Base-by-base conservation (phyloP, 2,329 filamentous ascomycete genomes). In the Diaporthe velutina region DNA sequence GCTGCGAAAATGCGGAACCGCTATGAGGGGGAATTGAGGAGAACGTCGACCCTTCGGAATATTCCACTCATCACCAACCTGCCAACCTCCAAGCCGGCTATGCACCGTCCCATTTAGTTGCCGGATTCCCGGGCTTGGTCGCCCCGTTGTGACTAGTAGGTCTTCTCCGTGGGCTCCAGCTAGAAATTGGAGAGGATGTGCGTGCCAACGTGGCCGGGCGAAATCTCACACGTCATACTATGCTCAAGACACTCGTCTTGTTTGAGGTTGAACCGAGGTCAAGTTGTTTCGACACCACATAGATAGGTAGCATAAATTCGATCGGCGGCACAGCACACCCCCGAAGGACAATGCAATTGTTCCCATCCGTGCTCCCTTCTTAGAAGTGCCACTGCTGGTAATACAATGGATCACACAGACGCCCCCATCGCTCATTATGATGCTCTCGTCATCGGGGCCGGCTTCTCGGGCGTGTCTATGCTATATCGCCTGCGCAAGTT, bases 391-490 rank as follows among this genome's bases (percentile, higher is more conserved):
- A n/a, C 10, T 52, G 12, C 2, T 1, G 3, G 4, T 22, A 22
- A 48, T 3, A 45, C 15, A 2, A 71, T 71, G 70, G 42, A 35
- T 15, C 28, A 61, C 9, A 12, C 35, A 25, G 33, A 67, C 13
- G 17, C 13, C 1, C 13, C 71, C 30, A 13, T 45, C 15, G 42
- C 57, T 22, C 35, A 42, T n/a, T 68, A 40, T n/a, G 71, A 73
- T 54, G 71, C 71, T 15, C 71, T 73, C 40, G 25, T 73, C 50
- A 25, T 73, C 19, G 71, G 71, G 10, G 71, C 71, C 22, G 71
- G 71, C 30, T 73, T 73, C 35, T 73, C 71, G 3, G 71, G 71
- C 61, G 35, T 73, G n/a, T 50, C 61, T 6, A 73, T 68, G 71
- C 71, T 73, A 0, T 52, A 73, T 38, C 35, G 42, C 28, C 52